These are phyloP conservation scores for Megacollybia marginata DNA, from an alignment of 768 basidiomycete genomes.

Conservation along the genomic window DNA sequence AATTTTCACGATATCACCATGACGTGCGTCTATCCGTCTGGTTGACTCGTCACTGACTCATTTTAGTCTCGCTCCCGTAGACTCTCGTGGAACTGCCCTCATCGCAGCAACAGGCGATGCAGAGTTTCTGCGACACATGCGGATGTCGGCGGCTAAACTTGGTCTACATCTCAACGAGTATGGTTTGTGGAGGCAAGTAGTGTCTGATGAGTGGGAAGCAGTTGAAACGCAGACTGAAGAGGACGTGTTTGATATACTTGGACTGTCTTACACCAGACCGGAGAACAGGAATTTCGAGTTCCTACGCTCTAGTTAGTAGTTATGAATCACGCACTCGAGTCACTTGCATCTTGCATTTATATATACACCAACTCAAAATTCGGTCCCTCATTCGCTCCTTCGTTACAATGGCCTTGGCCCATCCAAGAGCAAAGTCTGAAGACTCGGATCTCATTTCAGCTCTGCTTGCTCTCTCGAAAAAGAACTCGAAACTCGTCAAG, in stretches of 20 bases:
- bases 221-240: slow-evolving; percentile 13
- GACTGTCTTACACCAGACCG: slow-evolving; percentile 33
- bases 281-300: slow-evolving; percentile 27
- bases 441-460: slow-evolving; percentile 57
- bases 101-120: neutral
- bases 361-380: too few species aligned
- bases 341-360: too few species aligned
- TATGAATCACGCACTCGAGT: neutral
- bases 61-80: neutral
- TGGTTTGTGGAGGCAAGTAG: slow-evolving; percentile 48
- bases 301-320: neutral
- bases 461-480: slow-evolving; percentile 45
- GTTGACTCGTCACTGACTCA: neutral
- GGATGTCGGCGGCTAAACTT: slow-evolving; percentile 31
- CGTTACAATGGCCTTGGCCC: neutral
- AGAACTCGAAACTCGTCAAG: slow-evolving; percentile 57
- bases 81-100: neutral
- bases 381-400: too few species aligned
- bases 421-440: slow-evolving; percentile 16
- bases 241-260: slow-evolving; percentile 13
- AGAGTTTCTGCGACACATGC: slow-evolving; percentile 21
- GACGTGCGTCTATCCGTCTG: neutral
- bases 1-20: neutral
- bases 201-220: slow-evolving; percentile 1
- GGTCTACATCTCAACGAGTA: slow-evolving; percentile 51